phyloP scores from a whole-genome alignment of 306 rosid species.

The Acacia crassicarpa region DNA sequence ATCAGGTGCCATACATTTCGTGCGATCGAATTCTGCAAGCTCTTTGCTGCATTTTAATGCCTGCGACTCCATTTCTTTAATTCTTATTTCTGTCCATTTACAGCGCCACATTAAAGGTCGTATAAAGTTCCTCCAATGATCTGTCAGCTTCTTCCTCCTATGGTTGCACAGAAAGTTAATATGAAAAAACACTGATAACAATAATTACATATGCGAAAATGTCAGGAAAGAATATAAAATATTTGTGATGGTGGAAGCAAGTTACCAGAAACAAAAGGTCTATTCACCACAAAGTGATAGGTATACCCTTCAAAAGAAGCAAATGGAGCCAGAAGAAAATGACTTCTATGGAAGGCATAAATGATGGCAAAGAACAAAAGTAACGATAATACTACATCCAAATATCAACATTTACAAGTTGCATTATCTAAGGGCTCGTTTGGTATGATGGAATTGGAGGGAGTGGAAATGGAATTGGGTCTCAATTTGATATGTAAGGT shows the following conservation, averaged over 20 bases:
- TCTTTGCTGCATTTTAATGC: constrained; percentile 55
- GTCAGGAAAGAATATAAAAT: neutral
- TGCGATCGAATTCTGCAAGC: constrained; percentile 57
- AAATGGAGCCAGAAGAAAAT: constrained; percentile 20
- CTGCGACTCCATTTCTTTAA: constrained; percentile 70
- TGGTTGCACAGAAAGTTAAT: constrained; percentile 30
- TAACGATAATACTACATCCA: constrained; percentile 5
- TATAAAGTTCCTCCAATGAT: constrained; percentile 81
- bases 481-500: too few species aligned
- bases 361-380: constrained; percentile 21
- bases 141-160: constrained; percentile 84
- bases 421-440: neutral
- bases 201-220: constrained; percentile 4
- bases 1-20: constrained; percentile 43
- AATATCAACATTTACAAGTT: neutral
- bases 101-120: constrained; percentile 90
- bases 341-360: constrained; percentile 1
- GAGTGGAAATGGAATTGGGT: too few species aligned
- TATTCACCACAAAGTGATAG: constrained; percentile 19
- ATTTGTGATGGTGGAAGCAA: neutral
- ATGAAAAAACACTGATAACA: constrained; percentile 1
- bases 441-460: too few species aligned
- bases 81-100: constrained; percentile 84
- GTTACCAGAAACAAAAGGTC: neutral
- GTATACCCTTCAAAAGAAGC: constrained; percentile 24